Evolutionary conservation across 163 green algal genomes (phyloP), one percentile per base, ranked within the genome.

Genomic region (Volvox carteri): DNA sequence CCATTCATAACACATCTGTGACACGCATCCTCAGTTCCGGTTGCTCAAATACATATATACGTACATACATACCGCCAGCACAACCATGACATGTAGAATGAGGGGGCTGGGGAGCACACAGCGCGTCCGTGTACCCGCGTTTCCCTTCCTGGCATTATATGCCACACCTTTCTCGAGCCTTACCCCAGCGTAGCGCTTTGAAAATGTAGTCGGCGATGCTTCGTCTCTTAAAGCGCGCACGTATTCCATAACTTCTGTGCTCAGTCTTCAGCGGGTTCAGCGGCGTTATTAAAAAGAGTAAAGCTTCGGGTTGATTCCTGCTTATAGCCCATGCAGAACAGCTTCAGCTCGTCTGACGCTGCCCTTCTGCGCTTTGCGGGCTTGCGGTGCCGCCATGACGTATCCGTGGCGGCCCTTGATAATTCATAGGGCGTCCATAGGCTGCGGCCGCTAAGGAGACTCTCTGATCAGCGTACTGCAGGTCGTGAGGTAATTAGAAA

Each of bases 291-390:
- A 25, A 88, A 81, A 0, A 72, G 23, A 2, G 48, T 88, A 9
- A 88, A 80, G 23, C 28, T 56, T 8, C 81, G 19, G 2, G 3
- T 19, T 16, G 80, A 68, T 1, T 80, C 48, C 35, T 88, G 81
- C 30, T 44, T 56, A 25, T 88, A 88, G 0, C 81, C 81, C 67
- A 88, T 73, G 67, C 67, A 56, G 12, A 73, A 80, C 1, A 88
- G 48, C 67, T 88, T 88, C 4, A 88, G 44, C 65, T 88, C 81
- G 67, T 88, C 81, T 0, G 81, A 79, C 6, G 81, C 81, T 2
- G 81, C 81, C 11, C 80, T 21, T n/a, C 46, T 30, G n/a, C 80
- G 44, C 67, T 68, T 79, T 1, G 80, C 33, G 5, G 75, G 75
- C 21, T 80, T 80, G 12, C 11, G 25, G 28, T 42, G 73, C 56